Evolutionary conservation across 495 filamentous ascomycete species (phyloP), one percentile per base, ranked within the genome.

Genomic region (Durotheca rogersii): DNA sequence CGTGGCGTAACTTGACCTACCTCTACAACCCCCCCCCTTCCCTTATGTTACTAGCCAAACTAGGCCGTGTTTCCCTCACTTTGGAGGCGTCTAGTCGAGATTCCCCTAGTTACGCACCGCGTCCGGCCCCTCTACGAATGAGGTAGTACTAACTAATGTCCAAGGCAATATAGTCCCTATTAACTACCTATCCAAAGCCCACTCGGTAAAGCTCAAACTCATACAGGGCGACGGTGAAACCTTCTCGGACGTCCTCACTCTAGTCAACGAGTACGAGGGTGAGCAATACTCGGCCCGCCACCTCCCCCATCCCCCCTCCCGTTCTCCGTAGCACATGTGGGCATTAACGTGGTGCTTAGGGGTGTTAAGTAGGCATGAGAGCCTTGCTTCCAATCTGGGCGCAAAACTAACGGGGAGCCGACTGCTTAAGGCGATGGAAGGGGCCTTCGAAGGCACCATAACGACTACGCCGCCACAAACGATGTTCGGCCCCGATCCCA

Each of bases 301-400:
- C 10, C 30, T 33, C n/a, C n/a, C n/a, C n/a, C n/a, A n/a, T n/a
- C n/a, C n/a, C n/a, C n/a, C n/a, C n/a, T n/a, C n/a, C n/a, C n/a
- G n/a, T 17, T 40, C 23, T 15, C 35, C n/a, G 9, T 10, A 48
- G 7, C 7, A 10, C 41, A 43, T 56, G 17, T 41, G 41, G 16
- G 25, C n/a, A 45, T 35, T 61, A 45, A 59, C 30, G 17, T 14
- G 5, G 25, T 31, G 10, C 27, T 10, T 30, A 75, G 88, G 85
- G 34, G 87, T 94, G 14, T 73, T 95, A 15, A 85, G 88, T 50
- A 81, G 89, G 25, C 86, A 91, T 63, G 89, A 95, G 68, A 89
- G 85, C 58, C 81, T 95, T 44, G 89, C 89, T 33, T 82, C 84
- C 40, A 93, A 90, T 60, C 76, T 95, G 12, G 89, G 89, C 60